Conservation (phyloP, 2,329 filamentous ascomycete species). For the Chrysoporthe austroafricana region DNA sequence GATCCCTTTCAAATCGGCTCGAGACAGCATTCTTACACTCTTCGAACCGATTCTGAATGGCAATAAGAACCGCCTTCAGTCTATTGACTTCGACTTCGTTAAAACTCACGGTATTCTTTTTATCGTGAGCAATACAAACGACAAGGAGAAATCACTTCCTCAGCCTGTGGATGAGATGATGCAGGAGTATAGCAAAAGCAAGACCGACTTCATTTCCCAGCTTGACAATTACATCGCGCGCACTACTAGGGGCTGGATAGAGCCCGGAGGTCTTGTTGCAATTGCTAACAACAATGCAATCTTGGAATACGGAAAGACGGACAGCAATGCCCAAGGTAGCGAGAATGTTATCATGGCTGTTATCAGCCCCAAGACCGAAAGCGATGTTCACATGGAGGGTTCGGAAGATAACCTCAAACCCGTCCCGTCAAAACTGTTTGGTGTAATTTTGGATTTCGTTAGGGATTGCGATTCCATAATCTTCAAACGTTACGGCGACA, state of each 20-base stretch:
- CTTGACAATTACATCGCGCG: slow-evolving; percentile 62
- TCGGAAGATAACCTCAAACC: slow-evolving; percentile 4
- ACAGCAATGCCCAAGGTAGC: slow-evolving; percentile 16
- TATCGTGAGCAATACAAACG: slow-evolving; percentile 21
- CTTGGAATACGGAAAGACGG: slow-evolving; percentile 53
- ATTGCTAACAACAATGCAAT: slow-evolving; percentile 61
- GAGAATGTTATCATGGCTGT: slow-evolving; percentile 49
- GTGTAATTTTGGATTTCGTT: slow-evolving; percentile 45
- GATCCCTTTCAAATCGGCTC: slow-evolving; percentile 68
- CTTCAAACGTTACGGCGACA: slow-evolving; percentile 57
- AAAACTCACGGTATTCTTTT: slow-evolving; percentile 69
- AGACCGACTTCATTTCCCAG: slow-evolving; percentile 51
- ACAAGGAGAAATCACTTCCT: slow-evolving; percentile 18
- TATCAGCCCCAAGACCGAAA: slow-evolving; percentile 33
- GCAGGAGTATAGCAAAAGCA: slow-evolving; percentile 10
- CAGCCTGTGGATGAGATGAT: slow-evolving; percentile 37
- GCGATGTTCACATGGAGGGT: slow-evolving; percentile 15
- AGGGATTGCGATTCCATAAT: slow-evolving; percentile 51
- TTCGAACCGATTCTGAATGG: slow-evolving; percentile 58
- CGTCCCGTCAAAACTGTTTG: slow-evolving; percentile 36
- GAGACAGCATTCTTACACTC: slow-evolving; percentile 46
- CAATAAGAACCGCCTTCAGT: slow-evolving; percentile 36
- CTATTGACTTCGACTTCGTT: slow-evolving; percentile 65
- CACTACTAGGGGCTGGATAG: slow-evolving; percentile 55
- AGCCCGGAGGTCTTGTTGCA: slow-evolving; percentile 58